phyloP scores from a whole-genome alignment of 192 early-diverging fungal species.

The Entophlyctis luteolus region DNA sequence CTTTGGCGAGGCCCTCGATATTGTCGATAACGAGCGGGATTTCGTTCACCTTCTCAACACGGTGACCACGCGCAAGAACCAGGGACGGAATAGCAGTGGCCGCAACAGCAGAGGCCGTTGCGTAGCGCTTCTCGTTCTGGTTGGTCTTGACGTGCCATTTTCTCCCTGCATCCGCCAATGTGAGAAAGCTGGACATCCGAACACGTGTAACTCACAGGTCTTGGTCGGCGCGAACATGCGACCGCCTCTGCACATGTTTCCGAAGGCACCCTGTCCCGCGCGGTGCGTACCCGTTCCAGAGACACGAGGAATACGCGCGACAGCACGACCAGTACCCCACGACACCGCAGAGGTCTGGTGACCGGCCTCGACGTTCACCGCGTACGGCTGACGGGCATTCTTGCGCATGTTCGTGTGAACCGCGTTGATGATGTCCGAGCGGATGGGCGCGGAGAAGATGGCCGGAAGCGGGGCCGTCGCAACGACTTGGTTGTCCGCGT shows the following conservation, averaged over 20 bases:
- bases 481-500: slow-evolving; percentile 63
- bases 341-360: slow-evolving; percentile 86
- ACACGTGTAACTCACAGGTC: too few species aligned
- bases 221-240: slow-evolving; percentile 99
- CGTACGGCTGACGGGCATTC: slow-evolving; percentile 97
- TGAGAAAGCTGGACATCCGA: too few species aligned
- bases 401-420: slow-evolving; percentile 98
- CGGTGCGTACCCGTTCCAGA: slow-evolving; percentile 93
- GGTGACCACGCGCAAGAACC: slow-evolving; percentile 95
- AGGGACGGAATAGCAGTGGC: slow-evolving; percentile 86
- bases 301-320: slow-evolving; percentile 99
- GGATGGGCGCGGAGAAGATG: slow-evolving; percentile 95
- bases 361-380: slow-evolving; percentile 92
- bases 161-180: too few species aligned
- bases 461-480: slow-evolving; percentile 75
- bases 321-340: slow-evolving; percentile 78
- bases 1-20: slow-evolving; percentile 81
- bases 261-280: slow-evolving; percentile 97
- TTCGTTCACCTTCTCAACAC: slow-evolving; percentile 79
- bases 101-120: slow-evolving; percentile 92
- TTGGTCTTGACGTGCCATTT: slow-evolving; percentile 99
- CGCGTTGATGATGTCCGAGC: slow-evolving; percentile 90
- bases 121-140: slow-evolving; percentile 97
- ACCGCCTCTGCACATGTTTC: slow-evolving; percentile 99
- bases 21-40: slow-evolving; percentile 85